Base-by-base conservation (phyloP, 148 eudicot genomes). In the Cornus controversa region DNA sequence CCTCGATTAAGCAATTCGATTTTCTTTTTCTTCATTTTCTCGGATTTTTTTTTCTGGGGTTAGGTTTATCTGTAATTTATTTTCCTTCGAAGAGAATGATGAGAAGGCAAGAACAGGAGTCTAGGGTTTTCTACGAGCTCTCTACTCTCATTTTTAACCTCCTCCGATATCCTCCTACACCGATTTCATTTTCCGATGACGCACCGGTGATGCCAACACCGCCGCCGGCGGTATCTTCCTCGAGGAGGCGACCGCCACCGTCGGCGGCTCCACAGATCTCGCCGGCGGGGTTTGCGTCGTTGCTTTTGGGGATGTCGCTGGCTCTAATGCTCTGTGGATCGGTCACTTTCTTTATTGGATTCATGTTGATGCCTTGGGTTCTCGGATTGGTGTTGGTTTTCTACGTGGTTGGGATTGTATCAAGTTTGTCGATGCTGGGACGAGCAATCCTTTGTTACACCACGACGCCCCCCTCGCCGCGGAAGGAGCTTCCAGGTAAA, bases 361-460 rank as follows among this genome's bases (percentile, higher is more conserved):
- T 96, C 72, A 53, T 96, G 85, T 79, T 96, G 91, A 87, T 96
- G 87, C 99, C 99, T 1, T 96, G 98, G 99, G 99, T 93, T 4
- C 80, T 96, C 0, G 98, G 97, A 0, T 75, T 93, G 67, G 93
- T 91, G 50, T 83, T 96, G 88, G 84, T 91, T 20, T 86, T 96
- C 70, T 96, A 96, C 73, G 82, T 96, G 77, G 98, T 92, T 27
- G 99, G 98, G 24, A 68, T 93, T 36, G 87, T 96, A 54, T 84
- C 97, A 16, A 86, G 87, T 70, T 27, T 93, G 28, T 85, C 93
- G 8, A 83, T 96, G 85, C 67, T 96, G 10, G 93, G 95, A 18
- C 86, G 94, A 4, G 81, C 98, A 8, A 79, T 96, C 75, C 80
- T 93, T 29, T 90, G 86, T 71, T 80, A 87, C 54, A 80, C 82